These are phyloP conservation scores for Myotisia sp. DNA, from an alignment of 2,329 filamentous ascomycete species.

Conservation along the genomic window DNA sequence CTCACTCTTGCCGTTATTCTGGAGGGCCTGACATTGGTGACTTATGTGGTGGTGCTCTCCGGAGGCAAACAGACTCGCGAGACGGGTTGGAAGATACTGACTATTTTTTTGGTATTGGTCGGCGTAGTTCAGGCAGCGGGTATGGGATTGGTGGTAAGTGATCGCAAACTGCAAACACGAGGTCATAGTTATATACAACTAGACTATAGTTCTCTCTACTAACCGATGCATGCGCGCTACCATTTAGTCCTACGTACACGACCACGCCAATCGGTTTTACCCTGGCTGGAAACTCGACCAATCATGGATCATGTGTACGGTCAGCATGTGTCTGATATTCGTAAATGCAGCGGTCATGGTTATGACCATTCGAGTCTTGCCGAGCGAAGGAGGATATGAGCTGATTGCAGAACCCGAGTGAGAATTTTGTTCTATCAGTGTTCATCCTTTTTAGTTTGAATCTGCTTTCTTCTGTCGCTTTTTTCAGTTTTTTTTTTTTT, in stretches of 20 bases:
- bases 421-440: neutral
- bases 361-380: slow-evolving; percentile 54
- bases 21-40: slow-evolving; percentile 65
- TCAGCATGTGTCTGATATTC: slow-evolving; percentile 44
- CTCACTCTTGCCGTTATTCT: slow-evolving; percentile 74
- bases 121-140: slow-evolving; percentile 57
- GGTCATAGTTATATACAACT: too few species aligned
- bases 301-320: slow-evolving; percentile 60
- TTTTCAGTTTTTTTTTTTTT: neutral
- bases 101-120: slow-evolving; percentile 49
- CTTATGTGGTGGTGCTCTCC: slow-evolving; percentile 60
- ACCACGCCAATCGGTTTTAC: slow-evolving; percentile 70
- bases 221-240: too few species aligned
- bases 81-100: slow-evolving; percentile 66
- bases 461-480: neutral
- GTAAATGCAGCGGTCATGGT: slow-evolving; percentile 45
- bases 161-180: too few species aligned
- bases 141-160: slow-evolving; percentile 69
- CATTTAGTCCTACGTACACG: slow-evolving; percentile 72
- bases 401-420: slow-evolving; percentile 41
- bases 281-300: slow-evolving; percentile 68
- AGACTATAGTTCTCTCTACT: too few species aligned
- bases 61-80: slow-evolving; percentile 71
- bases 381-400: slow-evolving; percentile 76
- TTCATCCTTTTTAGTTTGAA: too few species aligned